Base-by-base conservation (phyloP, 495 filamentous ascomycete species). In the Aspergillus coremiiformis region DNA sequence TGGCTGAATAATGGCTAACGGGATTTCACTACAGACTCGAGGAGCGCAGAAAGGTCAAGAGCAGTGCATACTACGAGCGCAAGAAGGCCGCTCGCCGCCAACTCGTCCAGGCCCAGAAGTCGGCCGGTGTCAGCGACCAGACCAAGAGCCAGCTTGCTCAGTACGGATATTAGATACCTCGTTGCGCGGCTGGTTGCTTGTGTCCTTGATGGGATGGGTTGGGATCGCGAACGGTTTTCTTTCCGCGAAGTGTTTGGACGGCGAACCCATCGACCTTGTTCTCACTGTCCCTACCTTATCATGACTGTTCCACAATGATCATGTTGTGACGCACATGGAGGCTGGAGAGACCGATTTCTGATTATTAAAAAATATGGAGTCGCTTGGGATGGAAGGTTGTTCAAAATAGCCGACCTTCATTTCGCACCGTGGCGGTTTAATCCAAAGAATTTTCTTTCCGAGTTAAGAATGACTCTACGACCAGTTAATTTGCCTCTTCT, bases 31-130 rank as follows among this genome's bases (percentile, higher is more conserved):
- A 67, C 67, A 98, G 93, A 76, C 84, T 98, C 64, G 93, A 98
- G 84, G 93, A 98, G 83, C 84, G 91, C 75, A 84, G 93, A 77
- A 98, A 98, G 81, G 90, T 92, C 73, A 97, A 97, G 85, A 88
- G 90, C 67, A 84, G 86, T 65, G 93, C 93, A 69, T 98, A 96
- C 86, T 98, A 98, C 82, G 89, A 90, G 78, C 89, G 90, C 82
- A 98, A 96, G 93, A 95, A 95, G 90, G 80, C 84, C 50, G 85
- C 86, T 62, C 82, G 84, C 71, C 90, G 84, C 80, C 87, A 89
- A 78, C 78, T 95, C 52, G 78, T 83, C 60, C 87, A 96, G 70
- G 92, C 93, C 64, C 82, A 93, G 81, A 89, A 91, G 85, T 85
- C 76, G 69, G 90, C 90, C 54, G 89, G 80, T 68, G 86, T 95